These are phyloP conservation scores for Psilocybe sp. DNA, from an alignment of 768 basidiomycete genomes.

Conservation along the genomic window DNA sequence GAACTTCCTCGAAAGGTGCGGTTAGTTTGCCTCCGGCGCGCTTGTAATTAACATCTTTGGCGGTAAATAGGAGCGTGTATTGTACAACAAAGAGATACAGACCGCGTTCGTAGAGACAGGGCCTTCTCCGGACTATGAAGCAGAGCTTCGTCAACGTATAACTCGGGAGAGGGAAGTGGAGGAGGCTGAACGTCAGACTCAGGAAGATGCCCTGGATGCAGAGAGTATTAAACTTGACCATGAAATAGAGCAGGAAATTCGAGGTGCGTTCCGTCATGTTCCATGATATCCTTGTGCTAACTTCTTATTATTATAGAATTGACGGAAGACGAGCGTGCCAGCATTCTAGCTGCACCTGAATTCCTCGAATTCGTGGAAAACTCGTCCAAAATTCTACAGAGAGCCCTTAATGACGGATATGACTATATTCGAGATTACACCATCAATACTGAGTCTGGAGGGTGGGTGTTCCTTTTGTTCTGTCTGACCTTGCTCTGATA, in stretches of 20 bases:
- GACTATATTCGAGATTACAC: conserved; percentile 98
- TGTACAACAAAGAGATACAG: conserved; percentile 84
- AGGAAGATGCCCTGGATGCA: conserved; percentile 79
- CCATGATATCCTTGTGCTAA: not conserved
- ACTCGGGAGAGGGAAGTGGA: conserved; percentile 59
- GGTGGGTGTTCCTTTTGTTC: conserved; percentile 44
- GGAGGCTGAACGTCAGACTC: conserved; percentile 52
- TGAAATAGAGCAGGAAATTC: conserved; percentile 84
- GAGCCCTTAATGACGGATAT: conserved; percentile 92
- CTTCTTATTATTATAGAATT: conserved; percentile 51
- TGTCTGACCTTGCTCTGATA: not conserved
- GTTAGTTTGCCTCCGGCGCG: not conserved
- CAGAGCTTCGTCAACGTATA: conserved; percentile 73
- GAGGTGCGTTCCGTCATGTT: conserved; percentile 42
- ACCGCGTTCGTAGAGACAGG: conserved; percentile 67
- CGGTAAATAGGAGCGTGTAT: conserved; percentile 60
- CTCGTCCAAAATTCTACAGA: conserved; percentile 91
- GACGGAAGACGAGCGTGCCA: conserved; percentile 79
- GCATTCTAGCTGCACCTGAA: conserved; percentile 83
- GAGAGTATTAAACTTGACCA: conserved; percentile 81
- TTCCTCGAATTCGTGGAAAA: conserved; percentile 93
- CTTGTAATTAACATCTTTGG: not conserved
- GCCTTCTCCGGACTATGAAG: conserved; percentile 51
- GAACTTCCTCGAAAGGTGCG: conserved; percentile 83
- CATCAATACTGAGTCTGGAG: conserved; percentile 79